Base-by-base conservation (phyloP, 371 early-diverging fungal genomes). In the Haplosporangium sp. region DNA sequence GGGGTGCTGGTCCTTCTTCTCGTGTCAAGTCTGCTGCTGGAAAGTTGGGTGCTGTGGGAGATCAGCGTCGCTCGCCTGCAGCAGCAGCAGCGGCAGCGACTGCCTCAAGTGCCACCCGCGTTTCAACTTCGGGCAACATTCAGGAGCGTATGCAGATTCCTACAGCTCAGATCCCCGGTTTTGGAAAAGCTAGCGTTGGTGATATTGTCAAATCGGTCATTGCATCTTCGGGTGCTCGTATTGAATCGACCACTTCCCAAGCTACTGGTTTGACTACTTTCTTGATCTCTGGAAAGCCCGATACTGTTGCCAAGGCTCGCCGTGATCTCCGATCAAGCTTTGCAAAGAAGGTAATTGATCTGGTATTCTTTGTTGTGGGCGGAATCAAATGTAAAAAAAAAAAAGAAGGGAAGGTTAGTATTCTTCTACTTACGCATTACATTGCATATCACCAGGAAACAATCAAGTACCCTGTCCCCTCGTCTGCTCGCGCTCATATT, bases 171-270 rank as follows among this genome's bases (percentile, higher is more conserved):
- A 65, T 64, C 53, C 57, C 71, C 48, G 67, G 62, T 17, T 73
- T 78, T 67, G 79, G 79, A 62, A 91, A 91, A 74, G 72, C 75
- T 19, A 81, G 88, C 50, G 86, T 87, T 40, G 89, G 89, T 55
- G 94, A 94, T 69, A 86, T 92, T 20, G 91, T 92, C 81, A 92
- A 92, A 82, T 84, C 88, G 61, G 92, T 94, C 62, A 92, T 88
- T 85, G 76, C 85, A 62, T 85, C 88, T 63, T 92, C 92, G 4
- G 88, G 89, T 48, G 95, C 96, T n/a, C 87, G 89, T 34, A 96
- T 97, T 71, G 96, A 97, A 64, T 89, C 93, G 27, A 95, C 96
- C 50, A 92, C 93, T 60, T 92, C 94, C 85, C 87, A 89, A 42
- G 88, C 88, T 56, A 87, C 90, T 39, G 90, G 92, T 34, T 92